phyloP scores from a whole-genome alignment of 768 basidiomycete species.

The Boletus rubescentipes region DNA sequence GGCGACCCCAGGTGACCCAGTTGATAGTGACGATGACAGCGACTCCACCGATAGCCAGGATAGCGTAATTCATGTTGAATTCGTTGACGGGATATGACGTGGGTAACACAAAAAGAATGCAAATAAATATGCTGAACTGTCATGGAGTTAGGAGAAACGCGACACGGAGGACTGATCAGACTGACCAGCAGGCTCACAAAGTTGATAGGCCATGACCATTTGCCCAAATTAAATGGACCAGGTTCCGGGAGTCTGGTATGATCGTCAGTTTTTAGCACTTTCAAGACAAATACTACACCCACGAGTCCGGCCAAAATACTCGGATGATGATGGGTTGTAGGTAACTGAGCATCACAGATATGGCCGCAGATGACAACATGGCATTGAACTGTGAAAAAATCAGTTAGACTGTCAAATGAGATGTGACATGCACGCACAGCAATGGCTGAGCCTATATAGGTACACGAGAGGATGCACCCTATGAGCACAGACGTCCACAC shows the following conservation, averaged over 20 bases:
- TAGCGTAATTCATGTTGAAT: constrained; percentile 58
- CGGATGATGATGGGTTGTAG: constrained; percentile 57
- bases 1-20: constrained; percentile 50
- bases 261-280: neutral
- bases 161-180: neutral
- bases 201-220: constrained; percentile 54
- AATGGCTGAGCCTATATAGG: constrained; percentile 56
- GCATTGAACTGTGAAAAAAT: constrained; percentile 45
- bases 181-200: constrained; percentile 45
- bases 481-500: constrained; percentile 54
- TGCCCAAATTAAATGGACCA: constrained; percentile 53
- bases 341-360: constrained; percentile 59
- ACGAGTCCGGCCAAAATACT: constrained; percentile 56
- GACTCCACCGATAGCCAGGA: constrained; percentile 51
- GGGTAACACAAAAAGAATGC: constrained; percentile 54
- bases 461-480: constrained; percentile 55
- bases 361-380: constrained; percentile 54
- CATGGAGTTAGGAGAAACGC: neutral
- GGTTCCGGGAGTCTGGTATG: constrained; percentile 41
- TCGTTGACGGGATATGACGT: constrained; percentile 50
- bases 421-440: constrained; percentile 40
- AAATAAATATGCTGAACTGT: constrained; percentile 54
- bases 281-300: constrained; percentile 13
- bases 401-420: neutral
- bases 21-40: constrained; percentile 43